Conservation (phyloP, 371 early-diverging fungal species). For the Zopfochytrium polystomum region DNA sequence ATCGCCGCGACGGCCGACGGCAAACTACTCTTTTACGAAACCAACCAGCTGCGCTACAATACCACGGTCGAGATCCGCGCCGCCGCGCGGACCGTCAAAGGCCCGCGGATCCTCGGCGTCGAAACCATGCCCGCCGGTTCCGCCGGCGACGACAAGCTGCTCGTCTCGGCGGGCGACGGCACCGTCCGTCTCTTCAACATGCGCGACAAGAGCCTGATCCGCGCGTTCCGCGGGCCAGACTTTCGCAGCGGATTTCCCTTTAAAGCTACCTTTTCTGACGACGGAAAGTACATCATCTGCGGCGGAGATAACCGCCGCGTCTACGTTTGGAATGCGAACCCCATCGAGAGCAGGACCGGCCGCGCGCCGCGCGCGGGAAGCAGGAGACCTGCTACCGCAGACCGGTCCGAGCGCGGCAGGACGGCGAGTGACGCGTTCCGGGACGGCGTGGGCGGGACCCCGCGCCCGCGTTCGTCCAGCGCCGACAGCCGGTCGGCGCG, state of each 20-base stretch:
- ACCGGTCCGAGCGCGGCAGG: not conserved
- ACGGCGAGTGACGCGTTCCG: not conserved
- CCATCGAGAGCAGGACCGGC: constrained; percentile 7
- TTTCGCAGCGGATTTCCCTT: constrained; percentile 59
- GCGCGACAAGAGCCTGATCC: constrained; percentile 65
- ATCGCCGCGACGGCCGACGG: constrained; percentile 80
- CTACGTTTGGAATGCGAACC: constrained; percentile 70
- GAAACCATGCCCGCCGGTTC: constrained; percentile 9
- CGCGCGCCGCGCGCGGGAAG: not conserved
- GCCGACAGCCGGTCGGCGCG: not conserved
- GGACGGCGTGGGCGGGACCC: not conserved
- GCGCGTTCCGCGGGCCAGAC: constrained; percentile 75
- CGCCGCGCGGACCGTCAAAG: constrained; percentile 13
- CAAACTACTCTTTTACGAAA: constrained; percentile 67
- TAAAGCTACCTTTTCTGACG: constrained; percentile 66
- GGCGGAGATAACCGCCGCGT: constrained; percentile 77
- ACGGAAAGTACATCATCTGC: constrained; percentile 69
- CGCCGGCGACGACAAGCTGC: constrained; percentile 40
- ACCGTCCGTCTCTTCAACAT: constrained; percentile 71
- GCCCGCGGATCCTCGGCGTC: constrained; percentile 6
- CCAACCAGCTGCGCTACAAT: constrained; percentile 68
- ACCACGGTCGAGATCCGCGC: constrained; percentile 69
- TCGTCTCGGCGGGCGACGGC: constrained; percentile 82
- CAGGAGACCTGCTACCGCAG: not conserved
- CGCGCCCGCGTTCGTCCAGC: not conserved